phyloP scores from a whole-genome alignment of 2,329 filamentous ascomycete species.

The Stromatinia cepivora region DNA sequence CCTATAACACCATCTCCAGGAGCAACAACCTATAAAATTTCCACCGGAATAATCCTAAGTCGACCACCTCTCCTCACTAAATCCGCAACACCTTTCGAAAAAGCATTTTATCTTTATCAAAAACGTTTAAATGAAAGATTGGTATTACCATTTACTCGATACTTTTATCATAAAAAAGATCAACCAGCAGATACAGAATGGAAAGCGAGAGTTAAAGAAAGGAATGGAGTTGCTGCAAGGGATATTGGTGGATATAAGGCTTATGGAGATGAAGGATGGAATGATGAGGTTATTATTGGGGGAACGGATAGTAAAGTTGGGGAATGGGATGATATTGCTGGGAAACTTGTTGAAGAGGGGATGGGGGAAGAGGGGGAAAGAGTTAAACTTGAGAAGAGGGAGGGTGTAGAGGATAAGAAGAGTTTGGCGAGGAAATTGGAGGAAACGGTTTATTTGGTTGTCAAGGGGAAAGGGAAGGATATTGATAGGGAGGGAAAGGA shows the following conservation, averaged over 20 bases:
- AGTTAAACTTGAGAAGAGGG: constrained; percentile 62
- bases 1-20: constrained; percentile 31
- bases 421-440: constrained; percentile 79
- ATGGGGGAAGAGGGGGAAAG: constrained; percentile 43
- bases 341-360: constrained; percentile 55
- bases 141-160: constrained; percentile 79
- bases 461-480: constrained; percentile 54
- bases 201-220: constrained; percentile 79
- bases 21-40: constrained; percentile 45
- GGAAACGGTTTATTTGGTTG: constrained; percentile 82
- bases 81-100: constrained; percentile 82
- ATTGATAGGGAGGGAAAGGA: constrained; percentile 38
- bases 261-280: constrained; percentile 73
- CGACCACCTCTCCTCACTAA: constrained; percentile 86
- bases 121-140: constrained; percentile 93
- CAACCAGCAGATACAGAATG: constrained; percentile 84
- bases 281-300: constrained; percentile 83
- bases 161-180: constrained; percentile 93
- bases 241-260: constrained; percentile 86
- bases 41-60: constrained; percentile 77
- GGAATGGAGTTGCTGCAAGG: constrained; percentile 70
- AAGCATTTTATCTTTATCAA: constrained; percentile 94
- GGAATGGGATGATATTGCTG: constrained; percentile 49
- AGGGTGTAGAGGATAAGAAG: constrained; percentile 73
- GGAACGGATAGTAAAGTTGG: constrained; percentile 59